phyloP scores from a whole-genome alignment of 2,329 filamentous ascomycete species.

The Tolypocladium sp. region DNA sequence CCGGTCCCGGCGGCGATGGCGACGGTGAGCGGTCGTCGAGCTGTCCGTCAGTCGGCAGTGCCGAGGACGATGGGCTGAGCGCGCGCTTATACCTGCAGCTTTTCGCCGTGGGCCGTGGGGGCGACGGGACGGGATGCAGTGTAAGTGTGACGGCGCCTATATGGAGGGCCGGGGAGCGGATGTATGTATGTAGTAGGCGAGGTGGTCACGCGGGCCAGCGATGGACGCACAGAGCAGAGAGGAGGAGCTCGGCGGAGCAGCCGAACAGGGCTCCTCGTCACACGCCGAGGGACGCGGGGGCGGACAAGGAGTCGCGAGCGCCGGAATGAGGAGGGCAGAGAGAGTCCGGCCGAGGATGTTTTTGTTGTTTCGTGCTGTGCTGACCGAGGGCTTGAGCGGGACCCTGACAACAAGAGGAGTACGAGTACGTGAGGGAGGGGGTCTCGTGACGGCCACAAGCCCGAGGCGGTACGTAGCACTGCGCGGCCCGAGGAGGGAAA shows the following conservation, averaged over 20 bases:
- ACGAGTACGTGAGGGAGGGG: background rate
- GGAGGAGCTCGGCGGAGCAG: background rate
- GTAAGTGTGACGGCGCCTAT: slow-evolving; percentile 16
- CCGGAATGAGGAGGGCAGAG: background rate
- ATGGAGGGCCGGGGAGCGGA: background rate
- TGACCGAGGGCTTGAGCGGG: background rate
- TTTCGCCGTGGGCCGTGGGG: slow-evolving; percentile 3
- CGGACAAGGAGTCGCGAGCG: background rate
- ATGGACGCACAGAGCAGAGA: background rate
- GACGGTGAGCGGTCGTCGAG: background rate
- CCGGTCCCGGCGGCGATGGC: background rate
- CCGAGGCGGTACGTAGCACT: background rate
- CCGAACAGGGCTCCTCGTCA: background rate
- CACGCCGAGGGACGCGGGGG: background rate
- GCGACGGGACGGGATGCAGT: slow-evolving; percentile 5
- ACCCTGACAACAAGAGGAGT: background rate
- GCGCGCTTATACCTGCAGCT: slow-evolving; percentile 5
- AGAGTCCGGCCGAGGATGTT: background rate
- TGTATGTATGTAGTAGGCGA: background rate
- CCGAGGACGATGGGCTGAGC: slow-evolving; percentile 4
- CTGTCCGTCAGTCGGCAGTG: background rate
- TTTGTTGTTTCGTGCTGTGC: background rate
- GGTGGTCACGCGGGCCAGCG: background rate
- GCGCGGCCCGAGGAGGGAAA: background rate
- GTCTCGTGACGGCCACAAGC: background rate